Evolutionary conservation across 1,139 yeast genomes (phyloP).

Genomic region (Kodamaea anthophila): DNA sequence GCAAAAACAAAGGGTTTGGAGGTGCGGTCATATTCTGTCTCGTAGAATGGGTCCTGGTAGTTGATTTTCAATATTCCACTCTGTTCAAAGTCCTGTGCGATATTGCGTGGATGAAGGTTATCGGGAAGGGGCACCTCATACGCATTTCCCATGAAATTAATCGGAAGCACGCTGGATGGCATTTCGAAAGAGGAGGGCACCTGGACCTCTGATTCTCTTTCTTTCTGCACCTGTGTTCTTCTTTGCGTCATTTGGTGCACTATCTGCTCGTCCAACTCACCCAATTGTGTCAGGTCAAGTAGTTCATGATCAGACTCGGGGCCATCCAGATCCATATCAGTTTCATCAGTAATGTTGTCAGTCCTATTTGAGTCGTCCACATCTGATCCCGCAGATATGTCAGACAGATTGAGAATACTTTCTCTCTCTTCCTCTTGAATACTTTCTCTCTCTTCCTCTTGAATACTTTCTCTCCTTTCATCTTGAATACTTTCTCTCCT

Average conservation of each 20-base stretch:
- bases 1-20: conserved; percentile 56
- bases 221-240: conserved; percentile 3
- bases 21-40: conserved; percentile 47
- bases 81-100: conserved; percentile 34
- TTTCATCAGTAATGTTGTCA: no score
- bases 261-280: conserved; percentile 11
- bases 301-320: no score
- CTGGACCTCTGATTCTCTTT: conserved; percentile 7
- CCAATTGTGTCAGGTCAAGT: conserved; percentile 6
- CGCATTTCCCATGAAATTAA: conserved; percentile 6
- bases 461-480: no score
- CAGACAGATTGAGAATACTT: no score
- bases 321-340: no score
- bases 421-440: no score
- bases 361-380: no score
- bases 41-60: conserved; percentile 60
- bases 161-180: not conserved
- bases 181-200: conserved; percentile 12
- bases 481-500: no score
- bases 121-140: conserved; percentile 19
- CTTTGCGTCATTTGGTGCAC: conserved; percentile 9
- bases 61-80: conserved; percentile 46
- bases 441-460: no score
- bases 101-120: conserved; percentile 14
- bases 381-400: no score